Evolutionary conservation across 2,329 filamentous ascomycete species (phyloP).

Genomic region (Colletotrichum zoysiae): DNA sequence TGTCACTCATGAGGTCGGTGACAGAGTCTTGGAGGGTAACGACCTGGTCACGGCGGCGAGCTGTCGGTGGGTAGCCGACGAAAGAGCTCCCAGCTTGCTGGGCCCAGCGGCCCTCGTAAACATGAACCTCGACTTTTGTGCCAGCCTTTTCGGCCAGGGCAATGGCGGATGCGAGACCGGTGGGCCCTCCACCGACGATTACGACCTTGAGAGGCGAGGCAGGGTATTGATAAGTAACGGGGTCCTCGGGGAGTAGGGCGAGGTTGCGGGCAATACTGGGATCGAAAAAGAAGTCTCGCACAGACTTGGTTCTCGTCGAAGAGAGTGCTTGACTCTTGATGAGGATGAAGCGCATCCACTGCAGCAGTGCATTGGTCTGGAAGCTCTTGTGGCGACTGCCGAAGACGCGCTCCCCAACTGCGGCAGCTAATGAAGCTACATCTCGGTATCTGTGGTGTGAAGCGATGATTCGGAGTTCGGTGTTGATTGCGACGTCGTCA

Average conservation of each 20-base stretch:
- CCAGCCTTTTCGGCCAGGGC: constrained; percentile 51
- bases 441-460: constrained; percentile 44
- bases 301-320: constrained; percentile 44
- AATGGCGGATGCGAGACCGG: constrained; percentile 49
- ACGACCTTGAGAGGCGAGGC: constrained; percentile 41
- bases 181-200: constrained; percentile 46
- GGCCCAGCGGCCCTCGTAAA: constrained; percentile 52
- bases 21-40: constrained; percentile 53
- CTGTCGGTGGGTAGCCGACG: constrained; percentile 48
- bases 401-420: constrained; percentile 47
- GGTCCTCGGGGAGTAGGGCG: constrained; percentile 43
- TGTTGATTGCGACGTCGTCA: constrained; percentile 44
- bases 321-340: constrained; percentile 47
- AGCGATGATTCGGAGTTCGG: constrained; percentile 48
- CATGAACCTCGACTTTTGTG: constrained; percentile 50
- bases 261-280: constrained; percentile 49
- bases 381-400: constrained; percentile 48
- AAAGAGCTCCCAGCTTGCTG: constrained; percentile 34
- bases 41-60: constrained; percentile 51
- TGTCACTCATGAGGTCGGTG: constrained; percentile 47
- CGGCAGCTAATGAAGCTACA: constrained; percentile 46
- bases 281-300: constrained; percentile 54
- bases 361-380: constrained; percentile 47
- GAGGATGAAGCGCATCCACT: constrained; percentile 51
- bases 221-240: constrained; percentile 47